Evolutionary conservation across 2,329 filamentous ascomycete genomes (phyloP), one percentile per base, ranked within the genome.

Genomic region (Ambrosiella xylebori): DNA sequence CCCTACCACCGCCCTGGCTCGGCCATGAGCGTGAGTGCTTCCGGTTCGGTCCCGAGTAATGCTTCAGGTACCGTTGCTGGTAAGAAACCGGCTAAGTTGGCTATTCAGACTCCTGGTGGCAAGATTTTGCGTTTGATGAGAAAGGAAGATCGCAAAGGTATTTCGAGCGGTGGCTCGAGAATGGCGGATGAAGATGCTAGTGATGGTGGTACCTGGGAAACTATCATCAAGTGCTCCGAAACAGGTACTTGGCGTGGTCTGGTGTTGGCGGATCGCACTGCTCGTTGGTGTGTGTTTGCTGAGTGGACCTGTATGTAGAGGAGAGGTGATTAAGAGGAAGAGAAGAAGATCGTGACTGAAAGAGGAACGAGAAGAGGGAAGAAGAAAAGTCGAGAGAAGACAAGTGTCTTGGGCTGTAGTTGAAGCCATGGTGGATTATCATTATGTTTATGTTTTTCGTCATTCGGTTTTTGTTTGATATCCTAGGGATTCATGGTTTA

Each of bases 21-120:
- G 4, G 79, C 81, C 1, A 75, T 85, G 77, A 84, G 81, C 66
- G 80, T 85, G 67, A 79, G 76, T 63, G 76, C 76, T 13, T 75
- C 76, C 27, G 76, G 73, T 35, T 82, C 78, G 6, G 78, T 77
- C 56, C 77, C 77, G 17, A 81, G 76, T 65, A 76, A 74, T 27
- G 72, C 74, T 13, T 74, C 74, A 27, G 74, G 74, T 13, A 75
- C 73, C 38, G 75, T 77, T 59, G 73, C 77, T 44, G 76, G 76
- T 35, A 81, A 82, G 67, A 98, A 98, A 69, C 91, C 93, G 1
- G 93, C 93, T 4, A 98, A 98, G 70, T 71, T 98, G 57, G 93
- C 93, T 0, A 91, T 98, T 58, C 93, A 98, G 71, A 88, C 86
- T 5, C 93, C 93, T 0, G 86, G 85, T 37, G 93, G 94, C 61